Evolutionary conservation across 2,329 filamentous ascomycete genomes (phyloP).

Genomic region (Phyllosticta capitalensis): DNA sequence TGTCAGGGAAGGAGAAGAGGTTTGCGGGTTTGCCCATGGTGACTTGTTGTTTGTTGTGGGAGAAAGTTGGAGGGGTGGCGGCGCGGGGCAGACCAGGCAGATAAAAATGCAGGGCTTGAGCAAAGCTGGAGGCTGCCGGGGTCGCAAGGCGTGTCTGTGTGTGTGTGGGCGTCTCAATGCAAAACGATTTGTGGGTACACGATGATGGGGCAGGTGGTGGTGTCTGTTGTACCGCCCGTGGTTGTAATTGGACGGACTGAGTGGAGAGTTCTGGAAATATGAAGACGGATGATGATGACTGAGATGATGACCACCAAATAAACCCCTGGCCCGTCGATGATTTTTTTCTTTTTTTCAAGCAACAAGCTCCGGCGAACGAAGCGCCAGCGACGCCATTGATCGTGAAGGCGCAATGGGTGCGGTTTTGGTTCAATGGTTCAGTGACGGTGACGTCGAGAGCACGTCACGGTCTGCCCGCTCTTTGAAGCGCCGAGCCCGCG

Average conservation of each 20-base stretch:
- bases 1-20: constrained; percentile 70
- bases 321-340: neutral
- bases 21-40: constrained; percentile 38
- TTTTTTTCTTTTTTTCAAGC: neutral
- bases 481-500: neutral
- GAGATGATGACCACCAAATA: neutral
- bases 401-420: neutral
- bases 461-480: neutral
- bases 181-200: constrained; percentile 9
- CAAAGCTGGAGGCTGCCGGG: neutral
- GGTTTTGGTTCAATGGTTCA: neutral
- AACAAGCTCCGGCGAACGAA: neutral
- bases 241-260: neutral
- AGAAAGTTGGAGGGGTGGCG: neutral
- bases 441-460: neutral
- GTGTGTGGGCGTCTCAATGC: constrained; percentile 4
- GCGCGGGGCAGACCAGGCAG: neutral
- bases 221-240: neutral
- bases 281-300: neutral
- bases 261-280: neutral
- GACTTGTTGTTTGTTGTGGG: constrained; percentile 1
- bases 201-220: constrained; percentile 5
- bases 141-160: neutral
- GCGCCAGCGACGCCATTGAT: neutral
- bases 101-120: neutral